Base-by-base conservation (phyloP, 2,329 filamentous ascomycete species). In the Sporothrix sp. region DNA sequence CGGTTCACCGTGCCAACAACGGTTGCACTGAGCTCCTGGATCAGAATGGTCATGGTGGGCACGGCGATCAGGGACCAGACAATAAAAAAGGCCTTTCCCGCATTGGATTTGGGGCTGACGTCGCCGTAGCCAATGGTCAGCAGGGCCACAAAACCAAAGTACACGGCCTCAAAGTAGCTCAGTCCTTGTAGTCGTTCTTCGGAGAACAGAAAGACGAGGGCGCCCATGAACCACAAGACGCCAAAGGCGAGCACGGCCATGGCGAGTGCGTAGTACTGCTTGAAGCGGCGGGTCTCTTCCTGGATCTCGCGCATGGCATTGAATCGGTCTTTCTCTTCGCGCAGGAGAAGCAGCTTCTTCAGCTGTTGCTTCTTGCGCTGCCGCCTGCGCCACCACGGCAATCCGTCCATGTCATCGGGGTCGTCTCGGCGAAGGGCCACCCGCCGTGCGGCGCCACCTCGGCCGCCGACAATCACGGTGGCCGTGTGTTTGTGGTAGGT, bases 81-180 rank as follows among this genome's bases (percentile, higher is more conserved):
- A 5, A 87, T 74, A 60, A 87, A 87, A 61, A 86, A 84, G 0
- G 80, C 78, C 42, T 82, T 75, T 4, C 81, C 81, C 1, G 79
- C 72, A 58, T 85, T 85, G 7, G 74, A 78, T 54, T 74, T 74
- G 0, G 83, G 82, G 8, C 75, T 72, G 18, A 83, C 67, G 58
- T 86, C 82, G 7, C 82, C 82, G 57, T 85, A 46, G 3, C 83
- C 83, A 39, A 86, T 82, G 0, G 83, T 85, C 9, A 86, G 62
- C 1, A 87, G 73, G 2, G 76, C 78, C 18, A 82, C 75, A 58
- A 84, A 86, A 61, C 79, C 82, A 63, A 86, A 85, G 62, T 86
- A 86, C 7, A 87, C 64, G 0, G 77, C 70, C 57, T 84, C 65
- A 57, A 85, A 85, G 58, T 86, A 86, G 3, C 66, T 71, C 61